Conservation (phyloP, 805 yeast species). For the Spathaspora sp. region DNA sequence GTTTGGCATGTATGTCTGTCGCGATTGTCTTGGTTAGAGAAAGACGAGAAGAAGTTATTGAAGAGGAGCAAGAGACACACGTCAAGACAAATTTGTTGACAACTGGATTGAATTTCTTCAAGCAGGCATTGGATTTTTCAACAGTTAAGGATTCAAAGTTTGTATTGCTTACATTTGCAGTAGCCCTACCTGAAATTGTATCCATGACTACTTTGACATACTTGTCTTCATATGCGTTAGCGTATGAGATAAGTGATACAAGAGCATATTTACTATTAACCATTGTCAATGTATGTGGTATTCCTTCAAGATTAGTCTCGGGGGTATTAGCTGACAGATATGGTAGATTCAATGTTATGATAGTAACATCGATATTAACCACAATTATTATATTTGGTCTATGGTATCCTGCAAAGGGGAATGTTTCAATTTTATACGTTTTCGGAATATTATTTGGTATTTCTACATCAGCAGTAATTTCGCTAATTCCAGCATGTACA, state of each 20-base stretch:
- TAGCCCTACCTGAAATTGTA: slow-evolving; percentile 42
- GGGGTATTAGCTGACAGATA: slow-evolving; percentile 24
- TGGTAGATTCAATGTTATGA: slow-evolving; percentile 25
- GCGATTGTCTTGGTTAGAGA: slow-evolving; percentile 18
- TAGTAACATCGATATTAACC: slow-evolving; percentile 17
- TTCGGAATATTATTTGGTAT: slow-evolving; percentile 53
- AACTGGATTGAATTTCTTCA: slow-evolving; percentile 21
- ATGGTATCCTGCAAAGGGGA: slow-evolving; percentile 32
- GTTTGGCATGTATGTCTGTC: slow-evolving; percentile 14
- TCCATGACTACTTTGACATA: slow-evolving; percentile 38
- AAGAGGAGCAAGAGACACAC: neutral
- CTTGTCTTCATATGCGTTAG: slow-evolving; percentile 24
- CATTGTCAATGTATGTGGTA: slow-evolving; percentile 24
- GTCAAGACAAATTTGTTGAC: neutral
- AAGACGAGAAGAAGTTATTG: slow-evolving; percentile 7
- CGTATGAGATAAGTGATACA: slow-evolving; percentile 16
- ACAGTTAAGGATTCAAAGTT: slow-evolving; percentile 20
- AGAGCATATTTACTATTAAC: slow-evolving; percentile 21
- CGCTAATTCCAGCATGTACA: slow-evolving; percentile 56
- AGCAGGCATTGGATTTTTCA: slow-evolving; percentile 19
- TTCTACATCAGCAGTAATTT: slow-evolving; percentile 51
- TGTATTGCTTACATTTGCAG: slow-evolving; percentile 20
- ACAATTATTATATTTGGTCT: slow-evolving; percentile 18
- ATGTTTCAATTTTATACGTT: slow-evolving; percentile 34
- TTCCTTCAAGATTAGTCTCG: slow-evolving; percentile 24